phyloP scores from a whole-genome alignment of 1,284 basidiomycete species.

The Erythrobasidium hasegawianum region DNA sequence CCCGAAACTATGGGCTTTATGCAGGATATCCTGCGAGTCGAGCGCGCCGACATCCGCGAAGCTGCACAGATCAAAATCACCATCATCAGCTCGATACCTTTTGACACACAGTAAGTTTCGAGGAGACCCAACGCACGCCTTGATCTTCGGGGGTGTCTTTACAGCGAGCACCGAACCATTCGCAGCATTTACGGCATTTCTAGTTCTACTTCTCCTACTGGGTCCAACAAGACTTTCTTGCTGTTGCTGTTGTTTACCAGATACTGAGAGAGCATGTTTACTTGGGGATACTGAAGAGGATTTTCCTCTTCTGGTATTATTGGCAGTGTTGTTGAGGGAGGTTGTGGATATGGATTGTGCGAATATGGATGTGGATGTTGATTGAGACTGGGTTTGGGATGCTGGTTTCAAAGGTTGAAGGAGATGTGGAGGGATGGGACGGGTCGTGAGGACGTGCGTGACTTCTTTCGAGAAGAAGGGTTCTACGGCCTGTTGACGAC shows the following conservation, averaged over 20 bases:
- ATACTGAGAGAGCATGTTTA: conserved; percentile 40
- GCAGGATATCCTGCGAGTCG: conserved; percentile 59
- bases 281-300: conserved; percentile 9
- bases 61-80: conserved; percentile 2
- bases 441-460: conserved; percentile 79
- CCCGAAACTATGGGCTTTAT: conserved; percentile 69
- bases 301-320: conserved; percentile 7
- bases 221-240: conserved; percentile 20
- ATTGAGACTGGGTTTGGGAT: background rate
- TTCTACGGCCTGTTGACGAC: conserved; percentile 61
- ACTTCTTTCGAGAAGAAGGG: conserved; percentile 80
- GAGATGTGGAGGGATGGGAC: conserved; percentile 48
- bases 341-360: conserved; percentile 4
- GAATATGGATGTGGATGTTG: conserved; percentile 7
- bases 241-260: background rate
- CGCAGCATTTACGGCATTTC: conserved; percentile 10
- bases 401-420: background rate
- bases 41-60: conserved; percentile 37
- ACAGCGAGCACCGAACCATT: conserved; percentile 10
- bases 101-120: background rate
- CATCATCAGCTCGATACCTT: background rate
- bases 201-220: conserved; percentile 1
- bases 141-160: conserved; percentile 32
- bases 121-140: conserved; percentile 3
- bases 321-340: background rate